Percentiles rank a stretch among this genome's conserved stretches.
These are phyloP conservation scores for Metschnikowia rubicola DNA, from an alignment of 805 yeast genomes.

Conservation along the genomic window DNA sequence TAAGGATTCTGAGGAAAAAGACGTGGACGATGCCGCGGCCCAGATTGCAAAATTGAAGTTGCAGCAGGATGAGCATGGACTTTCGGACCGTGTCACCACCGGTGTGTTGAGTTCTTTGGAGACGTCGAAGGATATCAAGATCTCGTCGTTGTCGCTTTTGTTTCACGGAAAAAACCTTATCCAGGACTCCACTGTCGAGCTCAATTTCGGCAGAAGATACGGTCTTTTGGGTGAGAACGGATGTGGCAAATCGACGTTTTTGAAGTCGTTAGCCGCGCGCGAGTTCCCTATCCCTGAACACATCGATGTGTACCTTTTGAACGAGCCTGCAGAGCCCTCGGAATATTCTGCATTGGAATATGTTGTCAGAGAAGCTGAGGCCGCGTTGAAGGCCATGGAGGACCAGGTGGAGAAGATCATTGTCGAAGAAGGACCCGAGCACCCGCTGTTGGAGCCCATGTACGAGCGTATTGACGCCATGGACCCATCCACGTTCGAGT, in stretches of 20 bases:
- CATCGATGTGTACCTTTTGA: slow-evolving; percentile 87
- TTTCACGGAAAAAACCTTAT: slow-evolving; percentile 97
- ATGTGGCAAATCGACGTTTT: slow-evolving; percentile 95
- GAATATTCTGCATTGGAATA: slow-evolving; percentile 91
- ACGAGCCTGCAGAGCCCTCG: slow-evolving; percentile 96
- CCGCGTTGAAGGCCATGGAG: slow-evolving; percentile 86
- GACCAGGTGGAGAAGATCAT: slow-evolving; percentile 85
- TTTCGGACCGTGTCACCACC: slow-evolving; percentile 95
- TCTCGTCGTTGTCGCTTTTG: slow-evolving; percentile 82
- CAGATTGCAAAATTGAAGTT: slow-evolving; percentile 82
- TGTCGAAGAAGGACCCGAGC: slow-evolving; percentile 92
- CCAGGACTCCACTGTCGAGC: slow-evolving; percentile 87
- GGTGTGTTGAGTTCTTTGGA: slow-evolving; percentile 89
- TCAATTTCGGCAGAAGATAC: slow-evolving; percentile 96
- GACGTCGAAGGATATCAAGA: slow-evolving; percentile 91
- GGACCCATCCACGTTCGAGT: slow-evolving; percentile 95
- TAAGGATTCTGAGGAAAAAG: slow-evolving; percentile 49
- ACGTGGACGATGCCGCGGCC: slow-evolving; percentile 60
- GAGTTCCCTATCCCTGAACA: slow-evolving; percentile 93
- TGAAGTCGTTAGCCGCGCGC: slow-evolving; percentile 90
- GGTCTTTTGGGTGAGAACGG: slow-evolving; percentile 98
- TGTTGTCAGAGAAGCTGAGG: slow-evolving; percentile 95
- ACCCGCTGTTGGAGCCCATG: slow-evolving; percentile 75
- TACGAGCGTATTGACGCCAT: slow-evolving; percentile 93
- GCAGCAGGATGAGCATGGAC: slow-evolving; percentile 90